A percentile compares a stretch with the other conserved stretches of the same genome.
These are phyloP conservation scores for Moelleriella libera DNA, from an alignment of 2,329 filamentous ascomycete genomes.

Conservation along the genomic window DNA sequence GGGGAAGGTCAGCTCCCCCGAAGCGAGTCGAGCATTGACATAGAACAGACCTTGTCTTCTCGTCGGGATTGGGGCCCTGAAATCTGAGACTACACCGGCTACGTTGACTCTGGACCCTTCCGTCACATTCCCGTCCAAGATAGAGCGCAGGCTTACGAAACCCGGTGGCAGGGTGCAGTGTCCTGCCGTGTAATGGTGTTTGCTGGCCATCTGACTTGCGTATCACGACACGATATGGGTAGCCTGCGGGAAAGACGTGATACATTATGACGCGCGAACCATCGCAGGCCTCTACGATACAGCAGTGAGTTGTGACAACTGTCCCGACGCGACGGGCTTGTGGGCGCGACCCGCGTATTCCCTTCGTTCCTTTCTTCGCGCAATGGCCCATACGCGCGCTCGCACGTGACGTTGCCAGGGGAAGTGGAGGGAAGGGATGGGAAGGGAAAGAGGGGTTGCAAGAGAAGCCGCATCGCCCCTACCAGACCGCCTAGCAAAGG, in stretches of 20 bases:
- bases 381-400: no score
- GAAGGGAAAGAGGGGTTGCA: no score
- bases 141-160: slow-evolving; percentile 19
- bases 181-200: not conserved
- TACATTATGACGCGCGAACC: no score
- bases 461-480: no score
- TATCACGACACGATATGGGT: not conserved
- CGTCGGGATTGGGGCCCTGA: slow-evolving; percentile 35
- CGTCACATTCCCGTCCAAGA: slow-evolving; percentile 25
- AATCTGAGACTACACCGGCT: slow-evolving; percentile 59
- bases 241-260: not conserved
- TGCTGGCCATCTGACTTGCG: slow-evolving; percentile 3
- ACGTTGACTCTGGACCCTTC: slow-evolving; percentile 33
- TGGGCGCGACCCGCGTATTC: no score
- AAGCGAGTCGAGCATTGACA: not conserved
- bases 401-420: no score
- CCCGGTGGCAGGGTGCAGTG: slow-evolving; percentile 8
- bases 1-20: not conserved
- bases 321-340: no score
- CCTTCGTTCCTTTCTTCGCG: no score
- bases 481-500: no score
- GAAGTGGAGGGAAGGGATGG: no score
- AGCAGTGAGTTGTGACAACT: no score
- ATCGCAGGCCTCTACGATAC: no score
- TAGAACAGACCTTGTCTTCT: slow-evolving; percentile 32